phyloP scores from a whole-genome alignment of 1,284 basidiomycete species.

The Xerocomus amazonicus region DNA sequence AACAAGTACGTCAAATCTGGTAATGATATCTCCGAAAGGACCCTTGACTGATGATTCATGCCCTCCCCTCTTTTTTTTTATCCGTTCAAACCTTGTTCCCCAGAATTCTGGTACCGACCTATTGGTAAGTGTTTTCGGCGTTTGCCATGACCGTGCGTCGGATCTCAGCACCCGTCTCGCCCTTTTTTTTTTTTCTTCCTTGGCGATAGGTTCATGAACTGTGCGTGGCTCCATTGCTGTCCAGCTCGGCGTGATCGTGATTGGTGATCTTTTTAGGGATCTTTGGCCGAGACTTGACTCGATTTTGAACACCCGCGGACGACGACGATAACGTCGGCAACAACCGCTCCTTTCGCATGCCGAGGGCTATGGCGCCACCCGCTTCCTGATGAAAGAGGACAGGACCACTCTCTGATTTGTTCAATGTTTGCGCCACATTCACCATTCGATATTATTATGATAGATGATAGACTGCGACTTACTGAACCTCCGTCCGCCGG shows the following conservation, averaged over 20 bases:
- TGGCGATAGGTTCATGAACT: slow-evolving; percentile 22
- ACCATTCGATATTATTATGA: not conserved
- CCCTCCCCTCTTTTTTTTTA: not conserved
- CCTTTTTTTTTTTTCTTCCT: not conserved
- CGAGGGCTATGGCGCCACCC: too few species aligned
- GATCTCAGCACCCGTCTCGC: slow-evolving; percentile 8
- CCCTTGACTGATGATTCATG: too few species aligned
- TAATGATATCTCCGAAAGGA: slow-evolving; percentile 5
- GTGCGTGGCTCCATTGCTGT: slow-evolving; percentile 15
- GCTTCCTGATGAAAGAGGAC: too few species aligned
- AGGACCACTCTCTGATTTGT: too few species aligned
- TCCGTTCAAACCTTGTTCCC: not conserved
- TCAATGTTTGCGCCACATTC: not conserved
- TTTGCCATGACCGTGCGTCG: slow-evolving; percentile 8
- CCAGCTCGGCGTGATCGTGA: slow-evolving; percentile 6
- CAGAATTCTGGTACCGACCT: slow-evolving; percentile 69
- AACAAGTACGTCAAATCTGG: slow-evolving; percentile 57
- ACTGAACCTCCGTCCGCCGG: too few species aligned
- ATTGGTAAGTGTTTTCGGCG: slow-evolving; percentile 50
- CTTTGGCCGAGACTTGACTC: slow-evolving; percentile 77
- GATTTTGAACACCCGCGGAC: slow-evolving; percentile 46
- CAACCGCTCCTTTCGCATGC: too few species aligned
- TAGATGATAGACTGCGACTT: too few species aligned
- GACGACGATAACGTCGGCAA: too few species aligned
- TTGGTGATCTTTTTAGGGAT: slow-evolving; percentile 49